A percentile compares a stretch with the other conserved stretches of the same genome.
phyloP scores from a whole-genome alignment of 306 rosid species.

The Amphicarpaea edgeworthii region DNA sequence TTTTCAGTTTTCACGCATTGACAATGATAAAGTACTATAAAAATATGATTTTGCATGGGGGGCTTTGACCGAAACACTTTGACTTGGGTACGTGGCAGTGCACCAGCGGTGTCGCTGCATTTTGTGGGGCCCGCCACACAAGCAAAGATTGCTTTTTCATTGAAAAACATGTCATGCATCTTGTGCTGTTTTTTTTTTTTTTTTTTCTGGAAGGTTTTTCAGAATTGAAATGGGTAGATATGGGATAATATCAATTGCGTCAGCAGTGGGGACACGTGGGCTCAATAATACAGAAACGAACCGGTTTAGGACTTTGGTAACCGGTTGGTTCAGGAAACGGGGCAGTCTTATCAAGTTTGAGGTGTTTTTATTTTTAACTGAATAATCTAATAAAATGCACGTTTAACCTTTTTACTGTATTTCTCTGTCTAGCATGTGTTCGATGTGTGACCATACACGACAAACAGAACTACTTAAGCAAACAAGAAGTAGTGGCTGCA shows the following conservation, averaged over 20 bases:
- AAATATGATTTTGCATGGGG: conserved; percentile 39
- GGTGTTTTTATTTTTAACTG: too few species aligned
- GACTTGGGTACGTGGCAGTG: conserved; percentile 49
- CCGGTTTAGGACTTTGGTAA: not conserved
- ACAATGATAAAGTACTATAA: conserved; percentile 49
- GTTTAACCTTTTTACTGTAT: not conserved
- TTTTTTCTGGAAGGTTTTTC: not conserved
- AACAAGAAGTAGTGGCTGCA: not conserved
- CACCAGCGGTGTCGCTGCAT: conserved; percentile 27
- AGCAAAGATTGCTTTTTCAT: conserved; percentile 46
- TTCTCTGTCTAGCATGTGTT: not conserved
- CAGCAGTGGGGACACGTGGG: conserved; percentile 65
- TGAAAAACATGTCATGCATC: conserved; percentile 70
- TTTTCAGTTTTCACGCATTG: conserved; percentile 60
- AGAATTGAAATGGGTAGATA: not conserved
- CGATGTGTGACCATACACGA: not conserved
- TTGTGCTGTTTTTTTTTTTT: conserved; percentile 48
- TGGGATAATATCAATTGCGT: conserved; percentile 49
- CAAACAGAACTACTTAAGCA: not conserved
- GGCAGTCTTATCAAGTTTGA: not conserved
- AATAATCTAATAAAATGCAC: not conserved
- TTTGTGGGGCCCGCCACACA: conserved; percentile 44
- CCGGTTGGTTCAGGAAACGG: conserved; percentile 39
- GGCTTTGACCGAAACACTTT: conserved; percentile 47
- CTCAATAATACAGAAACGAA: conserved; percentile 34